Base-by-base conservation (phyloP, 2,329 filamentous ascomycete species). In the Aciculosporium take region DNA sequence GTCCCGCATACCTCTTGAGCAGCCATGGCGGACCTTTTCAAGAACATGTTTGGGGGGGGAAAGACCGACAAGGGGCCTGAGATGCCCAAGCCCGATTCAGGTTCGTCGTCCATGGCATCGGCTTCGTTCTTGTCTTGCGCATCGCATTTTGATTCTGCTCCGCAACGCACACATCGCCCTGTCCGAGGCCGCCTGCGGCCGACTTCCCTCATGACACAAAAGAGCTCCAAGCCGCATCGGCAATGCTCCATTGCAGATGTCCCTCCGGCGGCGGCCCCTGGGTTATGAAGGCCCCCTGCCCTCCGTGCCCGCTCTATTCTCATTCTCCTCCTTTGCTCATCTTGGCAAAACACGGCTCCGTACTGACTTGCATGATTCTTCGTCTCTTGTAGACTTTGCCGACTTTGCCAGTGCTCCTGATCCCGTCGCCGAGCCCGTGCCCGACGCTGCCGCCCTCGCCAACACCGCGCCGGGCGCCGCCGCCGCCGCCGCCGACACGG, bases 341-440 rank as follows among this genome's bases (percentile, higher is more conserved):
- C 27, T 2, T 17, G 29, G 20, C 37, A 31, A 5, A 33, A 13
- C 2, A 13, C 3, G n/a, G 15, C 29, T 25, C 4, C 4, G n/a
- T 30, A 18, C 36, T 38, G 29, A 39, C 35, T 8, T 18, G 20
- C 20, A 4, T 7, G 34, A n/a, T 27, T 24, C 18, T 27, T 17
- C n/a, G n/a, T n/a, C n/a, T n/a, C n/a, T n/a, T n/a, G 13, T 38
- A 94, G 88, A 94, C 67, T 95, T 95, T 61, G 87, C 85, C 65
- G 89, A 95, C 69, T 96, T 93, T 57, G 85, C 86, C 46, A 80
- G 77, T 49, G 81, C 79, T 52, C 76, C 86, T 49, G 77, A 82
- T 17, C 79, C 84, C 43, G 61, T 68, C 20, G 72, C 72, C 43
- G 64, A 73, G 45, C 59, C 67, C 37, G 60, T 62, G 36, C 62